These are phyloP conservation scores for Paecilomyces fulvus DNA, from an alignment of 2,329 filamentous ascomycete genomes.

Conservation along the genomic window DNA sequence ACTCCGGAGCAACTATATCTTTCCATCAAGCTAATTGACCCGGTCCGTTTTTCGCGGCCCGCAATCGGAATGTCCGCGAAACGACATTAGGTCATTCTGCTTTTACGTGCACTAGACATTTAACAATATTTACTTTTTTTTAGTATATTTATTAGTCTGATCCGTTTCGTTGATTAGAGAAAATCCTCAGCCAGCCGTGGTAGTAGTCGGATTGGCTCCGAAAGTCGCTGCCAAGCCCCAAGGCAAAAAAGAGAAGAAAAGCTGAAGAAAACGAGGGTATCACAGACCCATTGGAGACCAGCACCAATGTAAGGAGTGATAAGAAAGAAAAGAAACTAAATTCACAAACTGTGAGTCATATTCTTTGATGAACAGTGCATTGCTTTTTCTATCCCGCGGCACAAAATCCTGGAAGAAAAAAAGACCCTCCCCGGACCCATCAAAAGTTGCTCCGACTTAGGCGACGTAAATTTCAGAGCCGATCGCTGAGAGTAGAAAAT, in stretches of 20 bases:
- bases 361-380: not conserved
- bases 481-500: not conserved
- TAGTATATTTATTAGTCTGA: not conserved
- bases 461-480: not conserved
- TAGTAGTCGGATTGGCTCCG: constrained; percentile 7
- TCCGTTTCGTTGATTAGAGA: not conserved
- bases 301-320: not conserved
- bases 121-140: no score
- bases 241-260: not conserved
- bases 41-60: not conserved
- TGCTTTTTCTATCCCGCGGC: not conserved
- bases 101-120: no score
- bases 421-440: not conserved
- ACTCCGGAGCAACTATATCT: not conserved
- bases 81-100: not conserved
- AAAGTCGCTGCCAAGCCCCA: constrained; percentile 12
- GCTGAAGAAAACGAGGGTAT: not conserved
- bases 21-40: not conserved
- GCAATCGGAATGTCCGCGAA: not conserved
- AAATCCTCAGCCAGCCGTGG: not conserved
- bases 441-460: not conserved
- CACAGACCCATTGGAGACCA: not conserved
- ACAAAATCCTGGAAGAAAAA: not conserved
- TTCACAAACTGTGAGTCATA: no score
- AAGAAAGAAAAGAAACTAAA: not conserved